These are phyloP conservation scores for Salix arbutifolia DNA, from an alignment of 345 rosid species.

Conservation along the genomic window DNA sequence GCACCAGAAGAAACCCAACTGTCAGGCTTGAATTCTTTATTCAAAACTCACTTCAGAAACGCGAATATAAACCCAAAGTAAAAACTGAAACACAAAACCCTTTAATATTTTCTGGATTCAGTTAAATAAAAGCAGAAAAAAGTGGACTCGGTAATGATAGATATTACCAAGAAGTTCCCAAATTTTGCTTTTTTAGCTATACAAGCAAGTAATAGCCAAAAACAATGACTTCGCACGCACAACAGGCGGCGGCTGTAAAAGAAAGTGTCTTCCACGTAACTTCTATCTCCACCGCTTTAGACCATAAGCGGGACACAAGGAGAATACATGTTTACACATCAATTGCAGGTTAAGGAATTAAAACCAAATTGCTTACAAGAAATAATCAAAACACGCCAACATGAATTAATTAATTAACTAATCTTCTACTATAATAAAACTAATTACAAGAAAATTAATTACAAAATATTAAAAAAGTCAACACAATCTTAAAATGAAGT, in stretches of 20 bases:
- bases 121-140: not conserved
- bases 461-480: no score
- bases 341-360: no score
- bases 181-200: not conserved
- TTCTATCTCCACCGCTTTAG: not conserved
- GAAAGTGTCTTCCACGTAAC: slow-evolving; percentile 3
- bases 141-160: not conserved
- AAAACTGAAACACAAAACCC: not conserved
- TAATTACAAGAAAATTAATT: no score
- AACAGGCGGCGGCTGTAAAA: slow-evolving; percentile 3
- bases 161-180: not conserved
- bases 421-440: no score
- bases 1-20: not conserved
- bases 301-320: not conserved
- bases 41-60: not conserved
- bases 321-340: no score
- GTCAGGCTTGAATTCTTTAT: not conserved
- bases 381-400: no score
- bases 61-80: no score
- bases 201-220: not conserved
- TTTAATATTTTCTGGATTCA: not conserved
- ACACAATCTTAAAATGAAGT: no score
- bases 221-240: not conserved
- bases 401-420: no score
- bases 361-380: no score